Evolutionary conservation across 2,329 filamentous ascomycete species (phyloP).

Genomic region (Venturiaceae sp.): DNA sequence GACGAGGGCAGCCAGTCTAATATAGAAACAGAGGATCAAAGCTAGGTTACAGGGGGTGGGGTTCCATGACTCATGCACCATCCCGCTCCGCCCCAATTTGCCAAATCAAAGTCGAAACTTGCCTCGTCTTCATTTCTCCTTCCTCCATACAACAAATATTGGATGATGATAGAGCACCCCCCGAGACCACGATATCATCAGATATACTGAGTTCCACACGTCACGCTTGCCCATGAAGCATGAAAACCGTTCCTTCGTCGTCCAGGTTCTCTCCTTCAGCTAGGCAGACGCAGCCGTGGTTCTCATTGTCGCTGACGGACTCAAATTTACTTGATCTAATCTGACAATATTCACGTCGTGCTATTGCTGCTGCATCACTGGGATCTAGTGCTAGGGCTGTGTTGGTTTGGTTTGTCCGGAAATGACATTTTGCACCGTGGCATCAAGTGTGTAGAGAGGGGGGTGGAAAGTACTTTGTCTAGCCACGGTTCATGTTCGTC

Average conservation of each 20-base stretch:
- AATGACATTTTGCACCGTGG: too few species aligned
- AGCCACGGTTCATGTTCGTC: too few species aligned
- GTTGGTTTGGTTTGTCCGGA: too few species aligned
- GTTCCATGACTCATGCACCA: not conserved
- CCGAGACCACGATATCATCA: not conserved
- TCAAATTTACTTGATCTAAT: conserved; percentile 54
- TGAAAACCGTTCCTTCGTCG: conserved; percentile 1
- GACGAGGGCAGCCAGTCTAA: not conserved
- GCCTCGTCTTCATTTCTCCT: not conserved
- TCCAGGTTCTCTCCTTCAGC: conserved; percentile 1
- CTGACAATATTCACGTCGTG: conserved; percentile 30
- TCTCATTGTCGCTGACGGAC: not conserved
- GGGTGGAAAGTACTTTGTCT: too few species aligned
- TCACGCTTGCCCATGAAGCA: not conserved
- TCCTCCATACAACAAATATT: not conserved
- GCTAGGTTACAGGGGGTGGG: not conserved
- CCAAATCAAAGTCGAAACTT: too few species aligned
- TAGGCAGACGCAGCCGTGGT: conserved; percentile 9
- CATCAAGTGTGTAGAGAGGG: too few species aligned
- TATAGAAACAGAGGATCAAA: not conserved
- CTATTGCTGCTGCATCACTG: too few species aligned
- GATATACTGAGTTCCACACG: not conserved
- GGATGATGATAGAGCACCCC: not conserved
- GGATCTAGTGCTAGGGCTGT: too few species aligned
- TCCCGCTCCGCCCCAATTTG: not conserved